Base-by-base conservation (phyloP, 1,284 basidiomycete genomes). In the Phaffia rhodozyma region DNA sequence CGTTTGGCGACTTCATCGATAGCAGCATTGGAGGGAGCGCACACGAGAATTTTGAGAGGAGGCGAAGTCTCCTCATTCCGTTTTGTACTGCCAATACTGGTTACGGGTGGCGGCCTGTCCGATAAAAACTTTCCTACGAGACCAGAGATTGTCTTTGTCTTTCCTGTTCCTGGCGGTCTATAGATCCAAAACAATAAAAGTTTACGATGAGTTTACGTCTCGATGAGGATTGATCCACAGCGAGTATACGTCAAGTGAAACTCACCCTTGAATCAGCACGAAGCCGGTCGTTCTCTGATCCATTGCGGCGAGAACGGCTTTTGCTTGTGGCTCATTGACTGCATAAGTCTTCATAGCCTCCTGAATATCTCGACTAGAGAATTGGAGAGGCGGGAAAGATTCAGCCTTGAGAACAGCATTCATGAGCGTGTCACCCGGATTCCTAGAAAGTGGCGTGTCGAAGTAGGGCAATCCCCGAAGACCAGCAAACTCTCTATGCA, bases 1-100 rank as follows among this genome's bases (percentile, higher is more conserved):
- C 96, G 86, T 71, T 84, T 83, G 6, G 91, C 90, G 30, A 98
- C 86, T 77, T 99, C 96, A 73, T 99, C 93, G 60, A 99, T 94
- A 51, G 96, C 96, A 20, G 96, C 96, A 74, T 99, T 99, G 79
- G 90, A 94, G 1, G 96, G 96, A 0, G 96, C 96, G 72, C 96
- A 98, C 32, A 99, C 80, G 21, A 99, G 81, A 55, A 98, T 79
- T 74, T 96, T 96, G 65, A 83, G 65, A 11, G 69, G 66, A 5
- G 71, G 6, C 66, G 62, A 5, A 77, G 2, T 79, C 75, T 1
- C 79, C 72, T n/a, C 76, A 77, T 67, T 81, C 76, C 70, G 43
- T 72, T 55, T 21, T 71, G 71, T 30, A 76, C 78, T 27, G 77
- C 54, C 78, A 71, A 87, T 81, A 21, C 78, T 71, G 13, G 80